A percentile compares a stretch with the other conserved stretches of the same genome.
phyloP scores from a whole-genome alignment of 371 early-diverging fungal genomes.

The Apophysomyces sp. region DNA sequence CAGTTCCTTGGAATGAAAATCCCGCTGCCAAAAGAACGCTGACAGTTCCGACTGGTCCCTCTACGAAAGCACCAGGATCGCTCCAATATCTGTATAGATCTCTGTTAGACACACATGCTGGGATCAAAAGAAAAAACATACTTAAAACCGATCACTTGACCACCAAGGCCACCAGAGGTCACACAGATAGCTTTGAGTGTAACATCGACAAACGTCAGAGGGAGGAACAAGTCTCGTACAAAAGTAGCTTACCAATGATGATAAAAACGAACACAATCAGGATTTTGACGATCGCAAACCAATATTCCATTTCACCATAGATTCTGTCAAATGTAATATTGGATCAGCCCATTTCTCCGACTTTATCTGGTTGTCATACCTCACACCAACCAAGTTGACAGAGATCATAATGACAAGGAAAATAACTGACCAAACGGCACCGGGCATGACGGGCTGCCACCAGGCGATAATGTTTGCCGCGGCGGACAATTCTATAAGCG shows the following conservation, averaged over 20 bases:
- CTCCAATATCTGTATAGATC: constrained; percentile 57
- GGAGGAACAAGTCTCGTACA: background rate
- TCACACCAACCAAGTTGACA: constrained; percentile 51
- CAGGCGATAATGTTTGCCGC: constrained; percentile 71
- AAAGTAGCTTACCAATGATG: constrained; percentile 28
- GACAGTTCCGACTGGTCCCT: constrained; percentile 67
- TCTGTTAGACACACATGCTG: background rate
- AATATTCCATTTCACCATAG: constrained; percentile 75
- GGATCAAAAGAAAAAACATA: constrained; percentile 1
- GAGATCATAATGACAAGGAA: constrained; percentile 51
- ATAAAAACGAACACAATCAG: constrained; percentile 68
- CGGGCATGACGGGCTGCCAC: constrained; percentile 63
- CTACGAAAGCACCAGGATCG: constrained; percentile 73
- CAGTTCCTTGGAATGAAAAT: constrained; percentile 85
- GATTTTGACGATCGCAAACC: constrained; percentile 72
- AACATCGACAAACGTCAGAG: background rate
- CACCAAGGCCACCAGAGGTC: constrained; percentile 67
- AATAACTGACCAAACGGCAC: constrained; percentile 56
- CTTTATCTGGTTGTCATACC: background rate
- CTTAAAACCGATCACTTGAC: constrained; percentile 55
- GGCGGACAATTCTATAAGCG: constrained; percentile 71
- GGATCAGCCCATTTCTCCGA: background rate
- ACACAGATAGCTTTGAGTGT: constrained; percentile 44
- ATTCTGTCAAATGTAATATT: constrained; percentile 12
- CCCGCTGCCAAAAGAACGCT: constrained; percentile 75